phyloP scores from a whole-genome alignment of 805 yeast genomes.

The Schwanniomyces occidentalis region DNA sequence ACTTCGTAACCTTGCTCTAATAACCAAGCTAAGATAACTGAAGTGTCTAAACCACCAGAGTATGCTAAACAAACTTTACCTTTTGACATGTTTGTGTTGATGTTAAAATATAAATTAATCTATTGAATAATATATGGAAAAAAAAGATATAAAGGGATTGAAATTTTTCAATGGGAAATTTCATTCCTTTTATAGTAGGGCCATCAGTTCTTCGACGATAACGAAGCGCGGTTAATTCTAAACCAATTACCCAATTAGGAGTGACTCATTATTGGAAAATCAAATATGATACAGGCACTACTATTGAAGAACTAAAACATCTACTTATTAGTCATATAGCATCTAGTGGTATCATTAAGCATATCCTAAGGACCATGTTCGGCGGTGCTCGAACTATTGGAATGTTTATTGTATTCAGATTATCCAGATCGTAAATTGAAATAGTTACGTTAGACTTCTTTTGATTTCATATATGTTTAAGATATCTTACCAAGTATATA shows the following conservation, averaged over 20 bases:
- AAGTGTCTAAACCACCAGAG: conserved; percentile 99
- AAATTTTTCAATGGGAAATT: conserved; percentile 11
- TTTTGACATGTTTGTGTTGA: conserved; percentile 65
- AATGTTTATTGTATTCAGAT: too few relatives aligned
- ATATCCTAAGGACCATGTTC: too few relatives aligned
- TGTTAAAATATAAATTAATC: conserved; percentile 1
- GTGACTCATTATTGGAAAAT: conserved; percentile 19
- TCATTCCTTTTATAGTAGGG: conserved; percentile 16
- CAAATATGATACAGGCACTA: conserved; percentile 1
- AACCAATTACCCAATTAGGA: conserved; percentile 23
- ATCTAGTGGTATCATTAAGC: too few relatives aligned
- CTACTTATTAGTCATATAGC: too few relatives aligned
- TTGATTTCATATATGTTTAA: too few relatives aligned
- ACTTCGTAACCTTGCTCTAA: conserved; percentile 98
- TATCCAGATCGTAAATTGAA: too few relatives aligned
- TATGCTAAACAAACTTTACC: conserved; percentile 99
- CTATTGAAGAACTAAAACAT: too few relatives aligned
- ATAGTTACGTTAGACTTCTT: too few relatives aligned
- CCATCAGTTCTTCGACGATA: too few relatives aligned
- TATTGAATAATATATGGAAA: conserved; percentile 6
- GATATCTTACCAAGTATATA: too few relatives aligned
- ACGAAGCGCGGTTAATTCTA: conserved; percentile 13
- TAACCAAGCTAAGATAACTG: conserved; percentile 96
- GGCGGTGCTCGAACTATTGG: too few relatives aligned
- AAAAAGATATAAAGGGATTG: conserved; percentile 7